phyloP scores from a whole-genome alignment of 495 filamentous ascomycete species.

The Pseudevernia furfuracea region DNA sequence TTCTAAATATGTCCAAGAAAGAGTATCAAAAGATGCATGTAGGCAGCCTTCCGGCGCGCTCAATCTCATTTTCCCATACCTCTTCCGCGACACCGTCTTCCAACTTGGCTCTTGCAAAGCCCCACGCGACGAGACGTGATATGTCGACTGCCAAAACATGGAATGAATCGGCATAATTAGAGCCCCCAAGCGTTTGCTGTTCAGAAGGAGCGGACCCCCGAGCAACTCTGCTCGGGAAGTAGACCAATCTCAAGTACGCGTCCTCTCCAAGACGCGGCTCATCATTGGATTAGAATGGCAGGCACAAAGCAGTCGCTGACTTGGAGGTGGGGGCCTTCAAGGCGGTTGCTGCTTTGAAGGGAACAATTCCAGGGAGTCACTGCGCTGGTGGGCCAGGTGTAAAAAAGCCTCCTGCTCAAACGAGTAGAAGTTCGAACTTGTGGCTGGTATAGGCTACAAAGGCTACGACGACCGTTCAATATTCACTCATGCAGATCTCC shows the following conservation, averaged over 20 bases:
- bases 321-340: background rate
- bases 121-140: background rate
- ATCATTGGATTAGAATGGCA: background rate
- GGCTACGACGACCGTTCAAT: background rate
- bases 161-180: background rate
- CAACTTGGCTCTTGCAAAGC: background rate
- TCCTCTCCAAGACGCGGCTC: background rate
- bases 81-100: background rate
- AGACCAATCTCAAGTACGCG: background rate
- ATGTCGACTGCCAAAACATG: background rate
- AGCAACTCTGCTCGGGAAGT: background rate
- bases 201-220: background rate
- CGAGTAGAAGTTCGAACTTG: background rate
- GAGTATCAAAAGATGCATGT: background rate
- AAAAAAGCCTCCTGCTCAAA: background rate
- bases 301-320: background rate
- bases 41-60: background rate
- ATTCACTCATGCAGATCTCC: slow-evolving; percentile 1
- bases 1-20: slow-evolving; percentile 14
- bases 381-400: background rate
- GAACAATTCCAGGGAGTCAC: background rate
- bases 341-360: background rate
- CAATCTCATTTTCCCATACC: background rate
- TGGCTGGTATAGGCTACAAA: background rate
- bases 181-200: background rate